These are phyloP conservation scores for Platismatia glauca DNA, from an alignment of 495 filamentous ascomycete genomes.

Conservation along the genomic window DNA sequence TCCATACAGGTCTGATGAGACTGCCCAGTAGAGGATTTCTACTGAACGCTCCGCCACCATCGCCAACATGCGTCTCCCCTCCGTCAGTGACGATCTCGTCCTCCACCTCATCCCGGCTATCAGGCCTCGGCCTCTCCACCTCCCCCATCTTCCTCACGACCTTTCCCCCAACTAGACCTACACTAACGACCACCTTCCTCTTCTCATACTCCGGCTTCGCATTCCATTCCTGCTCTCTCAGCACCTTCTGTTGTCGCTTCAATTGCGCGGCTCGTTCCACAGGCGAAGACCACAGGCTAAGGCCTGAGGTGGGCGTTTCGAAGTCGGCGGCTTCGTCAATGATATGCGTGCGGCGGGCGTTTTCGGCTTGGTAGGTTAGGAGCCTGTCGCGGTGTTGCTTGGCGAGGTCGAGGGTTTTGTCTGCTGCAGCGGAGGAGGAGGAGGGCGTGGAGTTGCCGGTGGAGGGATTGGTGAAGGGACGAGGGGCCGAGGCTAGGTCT, in stretches of 20 bases:
- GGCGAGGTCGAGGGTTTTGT: constrained; percentile 40
- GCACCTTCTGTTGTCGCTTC: constrained; percentile 80
- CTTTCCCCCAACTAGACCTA: constrained; percentile 71
- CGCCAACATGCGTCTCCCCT: constrained; percentile 5
- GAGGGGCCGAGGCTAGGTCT: constrained; percentile 49
- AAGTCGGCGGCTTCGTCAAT: constrained; percentile 93
- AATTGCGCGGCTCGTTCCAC: constrained; percentile 78
- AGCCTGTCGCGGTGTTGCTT: constrained; percentile 75
- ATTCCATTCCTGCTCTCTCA: constrained; percentile 85
- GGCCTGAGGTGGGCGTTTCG: constrained; percentile 58
- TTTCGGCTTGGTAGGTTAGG: constrained; percentile 76
- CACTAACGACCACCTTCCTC: constrained; percentile 73
- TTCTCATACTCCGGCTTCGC: constrained; percentile 90
- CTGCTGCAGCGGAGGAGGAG: constrained; percentile 33
- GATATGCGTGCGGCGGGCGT: constrained; percentile 77
- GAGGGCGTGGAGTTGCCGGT: constrained; percentile 24
- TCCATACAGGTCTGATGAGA: constrained; percentile 72
- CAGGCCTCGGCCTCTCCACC: constrained; percentile 42
- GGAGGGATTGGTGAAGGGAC: constrained; percentile 26
- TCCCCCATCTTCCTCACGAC: constrained; percentile 65
- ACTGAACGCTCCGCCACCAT: constrained; percentile 59
- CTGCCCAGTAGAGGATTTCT: constrained; percentile 74
- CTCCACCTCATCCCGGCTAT: constrained; percentile 31
- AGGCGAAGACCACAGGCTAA: constrained; percentile 80
- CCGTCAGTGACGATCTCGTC: constrained; percentile 21